Conservation (phyloP, 2,329 filamentous ascomycete genomes). For the Diaporthe batatas region DNA sequence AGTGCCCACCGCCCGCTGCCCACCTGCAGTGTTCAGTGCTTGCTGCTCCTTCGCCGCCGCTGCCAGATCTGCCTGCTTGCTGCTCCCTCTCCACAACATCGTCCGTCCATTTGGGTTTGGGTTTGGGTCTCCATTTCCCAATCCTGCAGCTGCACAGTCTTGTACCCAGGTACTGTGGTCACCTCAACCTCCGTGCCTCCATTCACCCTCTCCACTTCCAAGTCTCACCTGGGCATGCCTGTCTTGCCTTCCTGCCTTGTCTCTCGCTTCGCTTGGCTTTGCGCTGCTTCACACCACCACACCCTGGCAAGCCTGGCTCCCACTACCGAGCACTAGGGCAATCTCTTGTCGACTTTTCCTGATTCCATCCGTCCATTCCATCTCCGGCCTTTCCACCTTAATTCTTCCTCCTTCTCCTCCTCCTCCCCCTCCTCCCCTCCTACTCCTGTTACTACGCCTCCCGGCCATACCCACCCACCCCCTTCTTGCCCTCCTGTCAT, state of each 20-base stretch:
- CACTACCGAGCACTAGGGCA: slow-evolving; percentile 30
- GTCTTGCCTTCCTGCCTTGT: slow-evolving; percentile 30
- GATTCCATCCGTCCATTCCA: slow-evolving; percentile 32
- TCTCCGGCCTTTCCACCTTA: slow-evolving; percentile 33
- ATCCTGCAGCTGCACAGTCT: slow-evolving; percentile 25
- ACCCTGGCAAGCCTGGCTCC: slow-evolving; percentile 12
- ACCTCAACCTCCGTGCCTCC: slow-evolving; percentile 13
- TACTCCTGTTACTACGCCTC: slow-evolving; percentile 3
- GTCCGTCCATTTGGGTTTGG: no score
- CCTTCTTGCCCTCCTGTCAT: neutral
- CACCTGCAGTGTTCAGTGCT: neutral
- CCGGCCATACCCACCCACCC: slow-evolving; percentile 5
- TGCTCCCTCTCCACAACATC: neutral
- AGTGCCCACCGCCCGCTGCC: no score
- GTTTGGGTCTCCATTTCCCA: slow-evolving; percentile 34
- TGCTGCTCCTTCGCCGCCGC: neutral
- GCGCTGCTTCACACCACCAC: neutral
- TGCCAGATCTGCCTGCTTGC: neutral
- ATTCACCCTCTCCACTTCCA: slow-evolving; percentile 24
- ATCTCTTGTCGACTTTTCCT: slow-evolving; percentile 34
- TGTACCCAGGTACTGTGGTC: no score
- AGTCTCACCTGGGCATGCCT: slow-evolving; percentile 30
- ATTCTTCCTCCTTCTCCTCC: slow-evolving; percentile 9
- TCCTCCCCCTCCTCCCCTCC: neutral
- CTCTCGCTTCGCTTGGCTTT: slow-evolving; percentile 31